Evolutionary conservation across 768 basidiomycete genomes (phyloP).

Genomic region (Galerina marginata): DNA sequence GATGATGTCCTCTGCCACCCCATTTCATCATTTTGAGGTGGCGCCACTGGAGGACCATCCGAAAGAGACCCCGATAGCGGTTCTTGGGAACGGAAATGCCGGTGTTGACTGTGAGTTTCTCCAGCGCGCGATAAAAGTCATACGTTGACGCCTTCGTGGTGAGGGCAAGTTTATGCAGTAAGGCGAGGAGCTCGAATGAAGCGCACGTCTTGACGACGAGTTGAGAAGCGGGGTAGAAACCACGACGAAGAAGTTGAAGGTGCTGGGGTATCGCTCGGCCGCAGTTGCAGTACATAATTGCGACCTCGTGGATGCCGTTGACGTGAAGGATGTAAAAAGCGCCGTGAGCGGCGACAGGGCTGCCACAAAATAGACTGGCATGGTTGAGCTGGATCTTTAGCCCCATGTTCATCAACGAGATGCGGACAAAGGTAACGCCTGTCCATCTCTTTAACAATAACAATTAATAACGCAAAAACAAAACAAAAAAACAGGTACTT

Average conservation of each 20-base stretch:
- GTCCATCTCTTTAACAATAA: not conserved
- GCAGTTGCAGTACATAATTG: slow-evolving; percentile 31
- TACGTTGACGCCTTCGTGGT: slow-evolving; percentile 22
- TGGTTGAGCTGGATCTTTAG: slow-evolving; percentile 15
- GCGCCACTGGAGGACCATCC: slow-evolving; percentile 4
- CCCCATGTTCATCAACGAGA: slow-evolving; percentile 4
- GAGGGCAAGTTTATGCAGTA: slow-evolving; percentile 23
- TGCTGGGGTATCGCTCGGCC: slow-evolving; percentile 9
- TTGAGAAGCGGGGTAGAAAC: slow-evolving; percentile 25
- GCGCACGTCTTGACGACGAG: slow-evolving; percentile 20
- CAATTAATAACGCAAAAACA: not conserved
- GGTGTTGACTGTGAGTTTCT: slow-evolving; percentile 4
- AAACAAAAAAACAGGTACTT: not conserved
- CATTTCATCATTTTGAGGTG: slow-evolving; percentile 8
- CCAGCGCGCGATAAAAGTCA: not conserved
- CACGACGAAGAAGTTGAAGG: slow-evolving; percentile 7
- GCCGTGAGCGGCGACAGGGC: not conserved
- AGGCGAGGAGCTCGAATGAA: slow-evolving; percentile 20
- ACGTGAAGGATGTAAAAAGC: slow-evolving; percentile 27
- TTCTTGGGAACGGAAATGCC: slow-evolving; percentile 3
- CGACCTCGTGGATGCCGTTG: slow-evolving; percentile 30
- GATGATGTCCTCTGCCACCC: slow-evolving; percentile 5
- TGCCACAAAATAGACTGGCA: not conserved
- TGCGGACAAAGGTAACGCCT: not conserved
- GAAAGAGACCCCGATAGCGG: slow-evolving; percentile 4